Evolutionary conservation across 2,329 filamentous ascomycete species (phyloP).

Genomic region (Talaromyces islandicus): DNA sequence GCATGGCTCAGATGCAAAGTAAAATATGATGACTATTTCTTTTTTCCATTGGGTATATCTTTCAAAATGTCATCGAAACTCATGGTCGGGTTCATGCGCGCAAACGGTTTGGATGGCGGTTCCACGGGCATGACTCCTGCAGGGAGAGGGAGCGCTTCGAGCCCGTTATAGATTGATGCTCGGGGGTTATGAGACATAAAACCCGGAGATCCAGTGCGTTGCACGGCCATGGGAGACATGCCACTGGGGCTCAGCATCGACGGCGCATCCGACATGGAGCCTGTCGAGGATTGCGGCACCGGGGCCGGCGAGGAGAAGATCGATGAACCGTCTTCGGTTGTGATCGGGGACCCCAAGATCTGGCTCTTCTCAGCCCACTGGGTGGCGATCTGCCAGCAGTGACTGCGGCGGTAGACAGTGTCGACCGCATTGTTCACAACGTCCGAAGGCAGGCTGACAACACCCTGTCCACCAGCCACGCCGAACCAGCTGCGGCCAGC

Average conservation of each 20-base stretch:
- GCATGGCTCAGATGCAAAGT: not conserved
- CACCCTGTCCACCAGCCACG: slow-evolving; percentile 56
- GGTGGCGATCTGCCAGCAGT: slow-evolving; percentile 62
- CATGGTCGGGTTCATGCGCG: slow-evolving; percentile 41
- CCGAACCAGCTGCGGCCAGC: slow-evolving; percentile 43
- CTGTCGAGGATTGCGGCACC: slow-evolving; percentile 31
- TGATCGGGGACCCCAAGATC: slow-evolving; percentile 25
- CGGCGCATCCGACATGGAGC: slow-evolving; percentile 26
- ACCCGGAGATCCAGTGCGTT: slow-evolving; percentile 28
- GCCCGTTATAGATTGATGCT: slow-evolving; percentile 37
- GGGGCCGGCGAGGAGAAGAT: slow-evolving; percentile 31
- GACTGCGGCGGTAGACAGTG: slow-evolving; percentile 61
- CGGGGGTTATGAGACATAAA: slow-evolving; percentile 31
- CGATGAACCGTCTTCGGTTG: slow-evolving; percentile 30
- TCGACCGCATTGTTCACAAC: slow-evolving; percentile 62
- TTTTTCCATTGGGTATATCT: slow-evolving; percentile 32
- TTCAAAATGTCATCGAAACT: slow-evolving; percentile 45
- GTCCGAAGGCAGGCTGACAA: slow-evolving; percentile 58
- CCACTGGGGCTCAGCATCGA: slow-evolving; percentile 21
- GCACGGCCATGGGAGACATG: slow-evolving; percentile 29
- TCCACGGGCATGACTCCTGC: slow-evolving; percentile 37
- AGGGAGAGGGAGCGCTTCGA: slow-evolving; percentile 40
- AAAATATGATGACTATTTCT: slow-evolving; percentile 23
- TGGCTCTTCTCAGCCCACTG: slow-evolving; percentile 50
- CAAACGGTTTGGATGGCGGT: slow-evolving; percentile 32